phyloP scores from a whole-genome alignment of 495 filamentous ascomycete species.

The Hyaloscypha finlandica region DNA sequence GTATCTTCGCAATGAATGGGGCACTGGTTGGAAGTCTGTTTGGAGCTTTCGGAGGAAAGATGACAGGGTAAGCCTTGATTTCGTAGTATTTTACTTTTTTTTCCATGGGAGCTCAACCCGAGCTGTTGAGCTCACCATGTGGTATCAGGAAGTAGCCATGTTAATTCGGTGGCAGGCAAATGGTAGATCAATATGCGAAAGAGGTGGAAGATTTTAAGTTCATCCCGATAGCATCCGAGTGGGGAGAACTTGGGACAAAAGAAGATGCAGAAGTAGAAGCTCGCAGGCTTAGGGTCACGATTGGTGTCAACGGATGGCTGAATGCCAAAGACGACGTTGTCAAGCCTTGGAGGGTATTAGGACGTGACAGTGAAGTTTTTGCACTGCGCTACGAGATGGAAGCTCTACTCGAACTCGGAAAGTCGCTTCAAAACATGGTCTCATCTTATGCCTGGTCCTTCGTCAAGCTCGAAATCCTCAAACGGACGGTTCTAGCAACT shows the following conservation, averaged over 20 bases:
- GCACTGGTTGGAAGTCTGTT: conserved; percentile 82
- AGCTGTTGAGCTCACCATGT: too few species aligned
- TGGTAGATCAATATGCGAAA: conserved; percentile 85
- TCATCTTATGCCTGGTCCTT: conserved; percentile 75
- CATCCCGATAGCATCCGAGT: conserved; percentile 62
- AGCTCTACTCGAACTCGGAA: conserved; percentile 72
- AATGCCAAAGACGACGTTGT: conserved; percentile 66
- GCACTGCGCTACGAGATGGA: conserved; percentile 83
- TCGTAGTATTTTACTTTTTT: too few species aligned
- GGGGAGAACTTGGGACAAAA: conserved; percentile 40
- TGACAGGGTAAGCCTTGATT: conserved; percentile 53
- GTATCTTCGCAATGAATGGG: conserved; percentile 71
- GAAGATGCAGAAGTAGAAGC: conserved; percentile 41
- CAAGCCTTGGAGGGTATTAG: conserved; percentile 75
- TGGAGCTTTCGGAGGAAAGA: conserved; percentile 84
- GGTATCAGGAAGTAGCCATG: too few species aligned
- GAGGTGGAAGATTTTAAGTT: conserved; percentile 91
- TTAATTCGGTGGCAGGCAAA: conserved; percentile 40
- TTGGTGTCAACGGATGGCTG: conserved; percentile 86
- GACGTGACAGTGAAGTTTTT: conserved; percentile 71
- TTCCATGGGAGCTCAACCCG: too few species aligned
- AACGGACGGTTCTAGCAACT: conserved; percentile 62
- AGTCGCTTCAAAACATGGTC: conserved; percentile 68
- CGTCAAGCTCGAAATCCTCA: conserved; percentile 74
- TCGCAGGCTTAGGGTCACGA: conserved; percentile 75